Evolutionary conservation across 148 eudicot genomes (phyloP).

Genomic region (Amaranthus hypochondriacus): DNA sequence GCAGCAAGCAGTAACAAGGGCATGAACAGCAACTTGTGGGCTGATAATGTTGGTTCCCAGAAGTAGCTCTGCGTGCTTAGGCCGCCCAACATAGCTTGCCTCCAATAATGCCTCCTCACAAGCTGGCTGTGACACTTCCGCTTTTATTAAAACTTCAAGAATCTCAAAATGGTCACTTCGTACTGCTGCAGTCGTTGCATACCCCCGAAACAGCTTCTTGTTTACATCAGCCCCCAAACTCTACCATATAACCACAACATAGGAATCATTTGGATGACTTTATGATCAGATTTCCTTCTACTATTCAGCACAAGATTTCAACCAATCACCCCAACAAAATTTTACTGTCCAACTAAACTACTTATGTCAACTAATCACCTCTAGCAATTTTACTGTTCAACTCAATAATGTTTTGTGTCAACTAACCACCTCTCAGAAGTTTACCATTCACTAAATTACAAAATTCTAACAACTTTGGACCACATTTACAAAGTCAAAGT

Average conservation of each 20-base stretch:
- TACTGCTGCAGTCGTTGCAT: conserved; percentile 66
- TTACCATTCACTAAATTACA: no score
- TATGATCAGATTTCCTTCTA: no score
- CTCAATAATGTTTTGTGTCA: no score
- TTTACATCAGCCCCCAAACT: conserved; percentile 56
- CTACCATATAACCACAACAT: conserved; percentile 32
- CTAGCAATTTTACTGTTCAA: no score
- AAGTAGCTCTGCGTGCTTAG: conserved; percentile 51
- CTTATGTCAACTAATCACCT: no score
- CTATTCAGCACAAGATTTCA: no score
- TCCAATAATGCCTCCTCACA: conserved; percentile 74
- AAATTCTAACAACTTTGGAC: no score
- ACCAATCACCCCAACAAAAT: no score
- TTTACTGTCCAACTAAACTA: no score
- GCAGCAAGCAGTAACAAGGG: conserved; percentile 61
- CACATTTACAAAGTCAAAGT: no score
- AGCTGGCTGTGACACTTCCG: conserved; percentile 46
- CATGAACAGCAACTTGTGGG: conserved; percentile 55
- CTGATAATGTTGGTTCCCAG: conserved; percentile 54
- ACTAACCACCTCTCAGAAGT: no score
- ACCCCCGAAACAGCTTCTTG: conserved; percentile 67
- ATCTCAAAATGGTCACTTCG: conserved; percentile 59
- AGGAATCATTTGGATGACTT: not conserved
- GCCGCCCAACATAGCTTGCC: conserved; percentile 54
- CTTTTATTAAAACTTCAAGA: conserved; percentile 48